Percentiles rank a stretch among this genome's conserved stretches.
Evolutionary conservation across 768 basidiomycete species (phyloP).

Genomic region (Russula virescens): DNA sequence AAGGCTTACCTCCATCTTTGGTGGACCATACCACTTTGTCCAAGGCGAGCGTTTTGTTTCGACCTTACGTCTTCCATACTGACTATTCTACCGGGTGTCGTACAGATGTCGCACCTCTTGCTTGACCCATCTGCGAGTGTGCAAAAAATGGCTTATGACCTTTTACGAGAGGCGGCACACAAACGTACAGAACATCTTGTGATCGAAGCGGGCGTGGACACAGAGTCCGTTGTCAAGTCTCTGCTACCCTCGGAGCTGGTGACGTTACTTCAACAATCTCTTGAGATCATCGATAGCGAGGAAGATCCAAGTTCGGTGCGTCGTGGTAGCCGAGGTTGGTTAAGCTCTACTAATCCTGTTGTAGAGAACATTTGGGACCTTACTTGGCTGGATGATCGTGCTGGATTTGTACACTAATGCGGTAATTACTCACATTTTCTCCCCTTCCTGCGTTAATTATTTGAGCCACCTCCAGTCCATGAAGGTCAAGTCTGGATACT

Average conservation of each 20-base stretch:
- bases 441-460: background rate
- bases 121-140: constrained; percentile 56
- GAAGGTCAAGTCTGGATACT: constrained; percentile 78
- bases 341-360: constrained; percentile 13
- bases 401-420: constrained; percentile 82
- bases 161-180: constrained; percentile 63
- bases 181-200: constrained; percentile 79
- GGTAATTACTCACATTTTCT: constrained; percentile 41
- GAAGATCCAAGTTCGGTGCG: constrained; percentile 33
- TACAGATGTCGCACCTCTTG: constrained; percentile 76
- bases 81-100: constrained; percentile 1
- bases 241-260: constrained; percentile 66
- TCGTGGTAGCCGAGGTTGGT: background rate
- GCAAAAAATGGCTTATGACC: constrained; percentile 71
- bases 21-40: constrained; percentile 59
- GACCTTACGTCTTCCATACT: background rate
- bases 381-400: constrained; percentile 87
- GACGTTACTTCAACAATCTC: constrained; percentile 47
- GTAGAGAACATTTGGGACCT: constrained; percentile 51
- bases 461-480: constrained; percentile 53
- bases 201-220: constrained; percentile 79
- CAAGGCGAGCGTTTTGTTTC: constrained; percentile 39
- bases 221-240: constrained; percentile 47
- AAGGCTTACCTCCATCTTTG: constrained; percentile 56
- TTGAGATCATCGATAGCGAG: constrained; percentile 36